Conservation (phyloP, 352 stramenopile genomes). For the Pilasporangium apinafurcum region DNA sequence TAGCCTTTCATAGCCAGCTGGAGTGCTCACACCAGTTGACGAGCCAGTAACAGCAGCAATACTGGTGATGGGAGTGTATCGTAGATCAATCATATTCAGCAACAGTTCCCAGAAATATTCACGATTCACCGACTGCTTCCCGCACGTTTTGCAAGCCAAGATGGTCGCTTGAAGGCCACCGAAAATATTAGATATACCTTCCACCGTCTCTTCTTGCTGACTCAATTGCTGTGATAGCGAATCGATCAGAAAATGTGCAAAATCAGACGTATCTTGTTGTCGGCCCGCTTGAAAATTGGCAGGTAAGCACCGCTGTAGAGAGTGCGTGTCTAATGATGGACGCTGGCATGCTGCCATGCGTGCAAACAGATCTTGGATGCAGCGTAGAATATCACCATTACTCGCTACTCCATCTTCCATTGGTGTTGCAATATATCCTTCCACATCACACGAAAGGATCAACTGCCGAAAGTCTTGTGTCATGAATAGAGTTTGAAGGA, state of each 20-base stretch:
- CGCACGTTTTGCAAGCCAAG: constrained; percentile 74
- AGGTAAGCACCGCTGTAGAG: constrained; percentile 63
- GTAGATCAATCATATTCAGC: constrained; percentile 87
- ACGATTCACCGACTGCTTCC: constrained; percentile 71
- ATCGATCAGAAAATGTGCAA: constrained; percentile 84
- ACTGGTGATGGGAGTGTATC: constrained; percentile 82
- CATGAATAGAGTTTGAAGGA: constrained; percentile 85
- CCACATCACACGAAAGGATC: constrained; percentile 49
- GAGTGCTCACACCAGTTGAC: constrained; percentile 57
- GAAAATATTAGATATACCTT: constrained; percentile 71
- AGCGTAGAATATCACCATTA: constrained; percentile 34
- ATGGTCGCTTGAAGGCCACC: constrained; percentile 78
- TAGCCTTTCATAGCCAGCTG: constrained; percentile 65
- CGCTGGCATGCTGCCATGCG: constrained; percentile 66
- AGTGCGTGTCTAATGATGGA: constrained; percentile 56
- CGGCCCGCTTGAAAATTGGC: constrained; percentile 71
- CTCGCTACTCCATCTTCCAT: constrained; percentile 12
- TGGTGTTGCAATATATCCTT: constrained; percentile 27
- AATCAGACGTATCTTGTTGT: constrained; percentile 85
- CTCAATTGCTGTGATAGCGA: constrained; percentile 64
- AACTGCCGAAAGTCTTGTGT: constrained; percentile 75
- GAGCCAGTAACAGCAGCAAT: constrained; percentile 72
- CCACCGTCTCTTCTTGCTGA: constrained; percentile 43
- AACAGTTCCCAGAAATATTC: constrained; percentile 89
- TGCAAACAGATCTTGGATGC: constrained; percentile 69